Evolutionary conservation across 306 rosid genomes (phyloP), one percentile per base, ranked within the genome.

Genomic region (Quercus variabilis): DNA sequence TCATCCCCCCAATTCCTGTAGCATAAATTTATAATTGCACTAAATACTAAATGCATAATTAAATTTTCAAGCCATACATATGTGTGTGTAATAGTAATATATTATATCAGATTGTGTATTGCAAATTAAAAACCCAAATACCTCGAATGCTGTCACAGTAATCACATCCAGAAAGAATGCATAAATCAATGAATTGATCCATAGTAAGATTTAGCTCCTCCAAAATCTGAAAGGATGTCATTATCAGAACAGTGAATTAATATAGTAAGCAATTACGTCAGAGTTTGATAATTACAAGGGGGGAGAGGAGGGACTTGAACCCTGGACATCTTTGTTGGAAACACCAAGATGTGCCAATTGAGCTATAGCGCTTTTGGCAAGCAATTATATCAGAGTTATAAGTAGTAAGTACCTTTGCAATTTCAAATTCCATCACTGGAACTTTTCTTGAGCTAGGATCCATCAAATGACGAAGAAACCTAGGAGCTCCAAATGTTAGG

Each of bases 151-250:
- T 92, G 51, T 92, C 98, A 78, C 98, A 91, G 75, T 95, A 95
- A 83, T 95, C 98, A 77, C 99, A 95, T 73, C 98, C 97, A 80
- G 97, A 92, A 75, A 95, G 99, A 89, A 95, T 95, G 86, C 99
- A 95, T 75, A 95, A 83, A 76, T 95, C 98, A 77, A 95, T 90
- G 88, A 95, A 95, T 76, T 95, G 98, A 78, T 95, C 99, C 99
- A 92, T 91, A 77, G 88, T 87, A 75, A 92, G 85, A 78, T 84
- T 85, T 77, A 95, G 88, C 84, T 82, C 99, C 90, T 92, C 98
- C 93, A 95, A 89, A 83, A 91, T 79, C 99, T 95, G 77, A 82
- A 86, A 80, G 84, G 55, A 52, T 11, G 74, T 7, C 79, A 76
- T 62, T 72, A 85, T 63, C 83, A 78, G 69, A 63, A 71, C 64